Evolutionary conservation across 306 rosid species (phyloP).

Genomic region (Arachis hypogaea): DNA sequence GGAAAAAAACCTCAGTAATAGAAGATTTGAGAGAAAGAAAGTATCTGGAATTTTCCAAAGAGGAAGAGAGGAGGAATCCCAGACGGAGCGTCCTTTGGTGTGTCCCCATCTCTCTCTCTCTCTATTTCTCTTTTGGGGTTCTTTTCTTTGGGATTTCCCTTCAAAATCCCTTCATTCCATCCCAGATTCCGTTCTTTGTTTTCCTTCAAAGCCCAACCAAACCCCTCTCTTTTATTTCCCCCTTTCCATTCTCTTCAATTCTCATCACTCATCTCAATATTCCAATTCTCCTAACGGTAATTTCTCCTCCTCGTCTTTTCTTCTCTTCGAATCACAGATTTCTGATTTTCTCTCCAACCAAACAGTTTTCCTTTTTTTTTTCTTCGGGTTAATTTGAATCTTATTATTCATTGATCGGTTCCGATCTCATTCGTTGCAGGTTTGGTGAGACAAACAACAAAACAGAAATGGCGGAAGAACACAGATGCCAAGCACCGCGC

Average conservation of each 20-base stretch:
- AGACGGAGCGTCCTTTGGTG: constrained; percentile 19
- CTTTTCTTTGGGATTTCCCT: constrained; percentile 41
- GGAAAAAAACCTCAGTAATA: too few species aligned
- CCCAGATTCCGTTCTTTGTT: constrained; percentile 30
- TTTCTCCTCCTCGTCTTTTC: not conserved
- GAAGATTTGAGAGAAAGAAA: constrained; percentile 13
- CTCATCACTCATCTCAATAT: not conserved
- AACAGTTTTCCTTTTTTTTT: not conserved
- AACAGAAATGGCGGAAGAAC: constrained; percentile 82
- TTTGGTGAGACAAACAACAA: not conserved
- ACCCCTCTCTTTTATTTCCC: not conserved
- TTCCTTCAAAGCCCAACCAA: constrained; percentile 12
- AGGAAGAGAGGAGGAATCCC: constrained; percentile 46
- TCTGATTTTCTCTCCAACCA: not conserved
- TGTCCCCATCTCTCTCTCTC: not conserved
- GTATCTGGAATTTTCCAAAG: constrained; percentile 47
- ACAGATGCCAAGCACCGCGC: constrained; percentile 72
- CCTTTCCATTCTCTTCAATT: constrained; percentile 18
- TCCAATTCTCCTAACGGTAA: constrained; percentile 5
- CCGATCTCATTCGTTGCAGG: constrained; percentile 6
- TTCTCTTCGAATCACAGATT: not conserved
- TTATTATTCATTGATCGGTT: not conserved
- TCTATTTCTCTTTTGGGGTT: constrained; percentile 24
- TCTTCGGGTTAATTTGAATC: not conserved
- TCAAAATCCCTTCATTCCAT: not conserved